A percentile compares a stretch with the other conserved stretches of the same genome.
Evolutionary conservation across 1,284 basidiomycete species (phyloP).

Genomic region (Rhodofomes roseus): DNA sequence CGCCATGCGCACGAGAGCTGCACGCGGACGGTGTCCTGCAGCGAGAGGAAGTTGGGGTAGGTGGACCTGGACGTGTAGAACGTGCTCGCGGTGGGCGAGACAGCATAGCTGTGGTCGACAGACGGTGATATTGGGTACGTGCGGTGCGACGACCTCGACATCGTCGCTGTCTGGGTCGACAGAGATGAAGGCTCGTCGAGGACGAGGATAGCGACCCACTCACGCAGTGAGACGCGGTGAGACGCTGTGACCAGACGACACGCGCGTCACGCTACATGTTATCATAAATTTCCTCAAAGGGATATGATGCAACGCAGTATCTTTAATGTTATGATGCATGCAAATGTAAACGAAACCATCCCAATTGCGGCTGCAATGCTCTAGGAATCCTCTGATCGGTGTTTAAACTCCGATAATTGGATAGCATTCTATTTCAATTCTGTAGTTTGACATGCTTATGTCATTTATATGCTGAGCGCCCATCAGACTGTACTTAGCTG

Average conservation of each 20-base stretch:
- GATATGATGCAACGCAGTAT: too few relatives aligned
- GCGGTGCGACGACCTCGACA: conserved; percentile 4
- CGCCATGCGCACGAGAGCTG: conserved; percentile 54
- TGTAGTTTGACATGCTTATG: too few relatives aligned
- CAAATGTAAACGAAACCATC: too few relatives aligned
- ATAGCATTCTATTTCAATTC: too few relatives aligned
- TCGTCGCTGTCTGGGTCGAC: conserved; percentile 1
- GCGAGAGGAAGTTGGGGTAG: conserved; percentile 67
- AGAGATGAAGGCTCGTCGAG: neutral
- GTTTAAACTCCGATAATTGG: too few relatives aligned
- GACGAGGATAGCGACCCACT: neutral
- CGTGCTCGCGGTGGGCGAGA: conserved; percentile 2
- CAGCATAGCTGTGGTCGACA: neutral
- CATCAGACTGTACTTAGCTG: too few relatives aligned
- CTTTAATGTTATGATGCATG: too few relatives aligned
- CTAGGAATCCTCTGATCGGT: too few relatives aligned
- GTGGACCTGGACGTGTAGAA: conserved; percentile 28
- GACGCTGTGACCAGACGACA: neutral
- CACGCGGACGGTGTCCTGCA: conserved; percentile 53
- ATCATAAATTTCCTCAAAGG: too few relatives aligned
- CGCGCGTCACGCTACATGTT: neutral
- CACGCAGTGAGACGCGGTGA: neutral
- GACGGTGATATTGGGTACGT: neutral
- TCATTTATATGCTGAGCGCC: too few relatives aligned
- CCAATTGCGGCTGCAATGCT: too few relatives aligned